Conservation (phyloP, 2,329 filamentous ascomycete species). For the Fonsecaea pedrosoi region DNA sequence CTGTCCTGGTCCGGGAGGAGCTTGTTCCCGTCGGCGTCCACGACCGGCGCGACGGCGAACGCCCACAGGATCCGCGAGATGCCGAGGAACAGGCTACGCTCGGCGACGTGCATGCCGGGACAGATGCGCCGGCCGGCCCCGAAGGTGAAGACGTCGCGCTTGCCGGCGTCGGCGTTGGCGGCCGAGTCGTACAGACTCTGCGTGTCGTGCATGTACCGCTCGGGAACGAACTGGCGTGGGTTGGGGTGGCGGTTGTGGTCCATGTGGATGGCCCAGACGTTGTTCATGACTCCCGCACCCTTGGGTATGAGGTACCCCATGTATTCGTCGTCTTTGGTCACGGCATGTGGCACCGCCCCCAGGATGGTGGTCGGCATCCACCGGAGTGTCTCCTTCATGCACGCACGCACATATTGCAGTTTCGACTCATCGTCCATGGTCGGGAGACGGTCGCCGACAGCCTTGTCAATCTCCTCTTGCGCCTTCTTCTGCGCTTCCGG, state of each 20-base stretch:
- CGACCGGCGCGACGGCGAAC: constrained; percentile 39
- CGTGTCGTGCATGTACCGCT: constrained; percentile 43
- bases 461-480: constrained; percentile 57
- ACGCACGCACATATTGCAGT: constrained; percentile 60
- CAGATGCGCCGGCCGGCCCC: constrained; percentile 45
- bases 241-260: constrained; percentile 41
- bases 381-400: constrained; percentile 63
- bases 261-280: constrained; percentile 41
- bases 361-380: constrained; percentile 55
- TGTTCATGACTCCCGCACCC: constrained; percentile 37
- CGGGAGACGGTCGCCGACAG: constrained; percentile 59
- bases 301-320: constrained; percentile 37
- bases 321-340: constrained; percentile 36
- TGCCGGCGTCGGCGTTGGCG: constrained; percentile 35
- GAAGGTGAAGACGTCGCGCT: constrained; percentile 43
- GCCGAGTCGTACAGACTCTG: constrained; percentile 45
- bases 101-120: constrained; percentile 46
- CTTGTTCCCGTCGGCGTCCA: constrained; percentile 42
- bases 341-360: constrained; percentile 36
- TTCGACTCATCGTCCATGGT: constrained; percentile 55
- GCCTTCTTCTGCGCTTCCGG: constrained; percentile 55
- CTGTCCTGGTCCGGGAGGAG: constrained; percentile 50
- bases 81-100: constrained; percentile 42
- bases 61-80: constrained; percentile 45
- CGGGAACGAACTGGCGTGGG: constrained; percentile 43